Base-by-base conservation (phyloP, 2,329 filamentous ascomycete genomes). In the Scedosporium boydii region DNA sequence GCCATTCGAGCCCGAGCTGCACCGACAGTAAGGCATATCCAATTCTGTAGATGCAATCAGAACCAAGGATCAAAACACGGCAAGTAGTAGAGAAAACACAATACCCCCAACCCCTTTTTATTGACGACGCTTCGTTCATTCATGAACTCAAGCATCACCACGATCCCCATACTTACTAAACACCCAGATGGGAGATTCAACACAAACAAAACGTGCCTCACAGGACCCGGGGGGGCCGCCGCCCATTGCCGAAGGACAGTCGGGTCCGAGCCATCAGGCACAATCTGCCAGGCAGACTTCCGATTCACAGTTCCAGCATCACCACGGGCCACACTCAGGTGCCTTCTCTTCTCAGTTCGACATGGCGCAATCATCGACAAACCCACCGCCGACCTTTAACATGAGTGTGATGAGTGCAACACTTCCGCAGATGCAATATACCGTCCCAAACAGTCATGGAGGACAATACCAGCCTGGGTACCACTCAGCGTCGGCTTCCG, bases 391-490 rank as follows among this genome's bases (percentile, higher is more conserved):
- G 68, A 14, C 67, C 6, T 83, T 80, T 69, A 80, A 79, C 66
- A 81, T 83, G 80, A 70, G 23, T 18, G 34, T 10, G 27, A 76
- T 84, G 74, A 71, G 72, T 34, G 76, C 72, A 65, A 70, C 77
- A 58, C 71, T 83, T 34, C 80, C 80, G 0, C 73, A 75, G 41
- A 64, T 70, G 26, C 69, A 68, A 6, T 80, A 78, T 67, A 74
- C 74, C 63, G 70, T 71, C 34, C 70, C 69, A 7, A 76, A 76
- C 51, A 76, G 77, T 59, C 67, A 70, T 48, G 73, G 73, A 41
- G 70, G 69, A 38, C 59, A 18, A 6, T 68, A 68, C 48, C 74
- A 73, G 53, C 73, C 70, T 58, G 71, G 71, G 51, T 75, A 71
- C 65, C 70, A 70, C 63, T 64, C 73, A 65, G 51, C 72, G 69